Conservation (phyloP, 2,329 filamentous ascomycete species). For the Trichoderma atroviride region DNA sequence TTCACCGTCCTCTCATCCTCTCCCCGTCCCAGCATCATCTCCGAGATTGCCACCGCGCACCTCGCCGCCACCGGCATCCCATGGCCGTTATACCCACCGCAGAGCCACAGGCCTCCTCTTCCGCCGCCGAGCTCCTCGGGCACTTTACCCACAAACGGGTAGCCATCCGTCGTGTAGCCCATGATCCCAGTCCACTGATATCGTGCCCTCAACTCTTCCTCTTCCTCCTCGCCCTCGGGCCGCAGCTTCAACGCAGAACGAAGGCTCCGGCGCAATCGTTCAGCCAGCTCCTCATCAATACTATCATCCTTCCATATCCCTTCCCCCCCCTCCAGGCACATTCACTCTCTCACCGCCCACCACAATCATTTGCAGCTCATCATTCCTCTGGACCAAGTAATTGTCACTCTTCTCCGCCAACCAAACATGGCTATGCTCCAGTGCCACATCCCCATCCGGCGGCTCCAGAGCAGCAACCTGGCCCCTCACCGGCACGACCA, state of each 20-base stretch:
- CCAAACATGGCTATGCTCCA: constrained; percentile 67
- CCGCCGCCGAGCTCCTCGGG: constrained; percentile 54
- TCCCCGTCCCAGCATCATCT: constrained; percentile 56
- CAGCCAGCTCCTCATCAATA: constrained; percentile 58
- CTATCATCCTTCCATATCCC: constrained; percentile 62
- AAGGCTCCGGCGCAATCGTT: constrained; percentile 56
- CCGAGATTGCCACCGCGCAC: constrained; percentile 64
- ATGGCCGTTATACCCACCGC: constrained; percentile 71
- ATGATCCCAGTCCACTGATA: constrained; percentile 81
- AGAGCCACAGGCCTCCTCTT: constrained; percentile 56
- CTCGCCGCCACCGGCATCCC: constrained; percentile 76
- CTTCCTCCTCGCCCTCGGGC: constrained; percentile 40
- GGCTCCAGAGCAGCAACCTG: constrained; percentile 70
- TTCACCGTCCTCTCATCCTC: constrained; percentile 41
- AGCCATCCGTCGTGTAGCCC: constrained; percentile 69
- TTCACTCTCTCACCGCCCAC: constrained; percentile 69
- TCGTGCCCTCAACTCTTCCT: constrained; percentile 52
- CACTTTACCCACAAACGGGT: constrained; percentile 73
- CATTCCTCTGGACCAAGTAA: constrained; percentile 72
- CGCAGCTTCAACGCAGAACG: constrained; percentile 47
- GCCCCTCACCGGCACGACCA: constrained; percentile 77
- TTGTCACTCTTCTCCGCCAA: constrained; percentile 61
- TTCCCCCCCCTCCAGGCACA: constrained; percentile 49
- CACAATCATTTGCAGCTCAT: constrained; percentile 60
- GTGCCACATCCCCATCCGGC: constrained; percentile 43